phyloP scores from a whole-genome alignment of 805 yeast species.

The Torulaspora gathmanii region DNA sequence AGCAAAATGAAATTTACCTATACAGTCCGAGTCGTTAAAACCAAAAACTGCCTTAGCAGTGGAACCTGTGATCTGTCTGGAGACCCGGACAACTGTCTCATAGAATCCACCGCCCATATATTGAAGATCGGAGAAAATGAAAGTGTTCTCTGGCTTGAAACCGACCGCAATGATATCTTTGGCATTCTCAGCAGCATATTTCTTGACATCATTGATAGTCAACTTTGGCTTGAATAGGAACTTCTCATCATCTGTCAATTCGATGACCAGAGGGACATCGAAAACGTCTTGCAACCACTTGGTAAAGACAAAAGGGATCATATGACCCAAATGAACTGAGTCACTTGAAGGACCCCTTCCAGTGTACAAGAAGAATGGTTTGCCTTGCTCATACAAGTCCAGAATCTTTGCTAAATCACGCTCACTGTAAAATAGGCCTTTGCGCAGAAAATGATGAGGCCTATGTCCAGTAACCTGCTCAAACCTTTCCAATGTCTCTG shows the following conservation, averaged over 20 bases:
- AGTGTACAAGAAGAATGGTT: conserved; percentile 91
- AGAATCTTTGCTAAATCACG: conserved; percentile 75
- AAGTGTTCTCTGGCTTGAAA: conserved; percentile 90
- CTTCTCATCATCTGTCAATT: conserved; percentile 95
- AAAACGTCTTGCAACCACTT: conserved; percentile 98
- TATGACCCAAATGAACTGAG: conserved; percentile 94
- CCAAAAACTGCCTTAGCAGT: conserved; percentile 97
- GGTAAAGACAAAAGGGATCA: conserved; percentile 92
- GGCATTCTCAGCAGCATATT: conserved; percentile 75
- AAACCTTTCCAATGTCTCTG: conserved; percentile 72
- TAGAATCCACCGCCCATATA: conserved; percentile 93
- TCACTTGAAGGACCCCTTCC: conserved; percentile 97
- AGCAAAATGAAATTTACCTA: conserved; percentile 93
- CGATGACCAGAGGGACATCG: conserved; percentile 91
- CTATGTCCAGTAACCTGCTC: conserved; percentile 76
- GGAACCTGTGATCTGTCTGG: conserved; percentile 94
- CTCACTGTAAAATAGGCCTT: conserved; percentile 91
- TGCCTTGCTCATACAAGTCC: conserved; percentile 88
- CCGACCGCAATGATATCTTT: conserved; percentile 93
- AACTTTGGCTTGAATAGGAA: conserved; percentile 88
- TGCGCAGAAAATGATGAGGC: conserved; percentile 85
- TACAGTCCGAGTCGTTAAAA: conserved; percentile 88
- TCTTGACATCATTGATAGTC: conserved; percentile 82
- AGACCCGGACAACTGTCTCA: conserved; percentile 86
- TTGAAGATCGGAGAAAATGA: conserved; percentile 85